These are phyloP conservation scores for Leptographium lundbergii DNA, from an alignment of 2,329 filamentous ascomycete genomes.

Conservation along the genomic window DNA sequence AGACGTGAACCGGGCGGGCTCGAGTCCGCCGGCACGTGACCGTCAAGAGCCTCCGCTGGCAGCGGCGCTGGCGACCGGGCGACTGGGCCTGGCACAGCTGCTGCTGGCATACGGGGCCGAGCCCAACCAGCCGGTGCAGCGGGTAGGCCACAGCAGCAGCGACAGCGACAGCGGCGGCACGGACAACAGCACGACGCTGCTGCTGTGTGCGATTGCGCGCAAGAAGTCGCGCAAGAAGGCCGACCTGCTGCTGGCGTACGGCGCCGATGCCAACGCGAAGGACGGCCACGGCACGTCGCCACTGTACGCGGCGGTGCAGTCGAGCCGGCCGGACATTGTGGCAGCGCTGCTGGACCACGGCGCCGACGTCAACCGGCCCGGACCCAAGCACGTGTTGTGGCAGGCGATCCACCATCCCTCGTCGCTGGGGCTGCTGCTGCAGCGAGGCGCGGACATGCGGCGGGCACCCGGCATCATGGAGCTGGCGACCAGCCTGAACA, in stretches of 20 bases:
- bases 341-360: conserved; percentile 36
- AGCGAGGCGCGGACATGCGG: conserved; percentile 44
- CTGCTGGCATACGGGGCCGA: conserved; percentile 50
- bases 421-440: conserved; percentile 45
- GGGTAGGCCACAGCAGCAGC: conserved; percentile 16
- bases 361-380: conserved; percentile 55
- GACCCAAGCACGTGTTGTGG: conserved; percentile 58
- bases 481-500: conserved; percentile 49
- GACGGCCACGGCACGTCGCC: conserved; percentile 49
- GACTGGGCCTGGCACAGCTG: conserved; percentile 43
- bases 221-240: conserved; percentile 40
- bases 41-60: conserved; percentile 40
- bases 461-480: conserved; percentile 53
- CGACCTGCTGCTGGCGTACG: conserved; percentile 47
- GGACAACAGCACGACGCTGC: conserved; percentile 43
- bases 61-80: conserved; percentile 35
- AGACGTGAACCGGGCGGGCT: conserved; percentile 37
- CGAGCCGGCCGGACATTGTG: conserved; percentile 43
- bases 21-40: conserved; percentile 25
- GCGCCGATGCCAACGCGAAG: conserved; percentile 45
- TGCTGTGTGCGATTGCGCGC: conserved; percentile 48
- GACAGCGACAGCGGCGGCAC: conserved; percentile 7
- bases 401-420: conserved; percentile 45
- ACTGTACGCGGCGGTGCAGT: conserved; percentile 48
- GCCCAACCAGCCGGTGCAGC: conserved; percentile 33